Base-by-base conservation (phyloP, 2,329 filamentous ascomycete genomes). In the Claviceps purpurea region DNA sequence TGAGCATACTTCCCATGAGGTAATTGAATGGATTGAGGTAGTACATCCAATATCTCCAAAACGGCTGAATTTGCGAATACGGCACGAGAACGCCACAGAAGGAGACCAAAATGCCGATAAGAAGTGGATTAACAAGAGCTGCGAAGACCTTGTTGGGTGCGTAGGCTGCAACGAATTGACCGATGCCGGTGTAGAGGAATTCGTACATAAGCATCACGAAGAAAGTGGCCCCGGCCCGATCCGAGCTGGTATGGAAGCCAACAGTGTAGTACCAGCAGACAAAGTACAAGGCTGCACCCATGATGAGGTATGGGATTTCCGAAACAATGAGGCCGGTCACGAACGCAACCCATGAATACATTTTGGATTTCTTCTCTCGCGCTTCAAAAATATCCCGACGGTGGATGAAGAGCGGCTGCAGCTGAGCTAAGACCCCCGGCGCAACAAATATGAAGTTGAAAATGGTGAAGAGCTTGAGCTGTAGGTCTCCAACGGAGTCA, bases 1-100 rank as follows among this genome's bases (percentile, higher is more conserved):
- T 68, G 5, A 82, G 64, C 65, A 83, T 70, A 34, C 69, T 69
- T 4, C 76, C 74, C 64, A 82, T 77, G 4, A 82, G 66, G 54
- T 82, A 82, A 65, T 76, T 80, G 69, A 81, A 82, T 0, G 78
- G 79, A 58, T 82, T 77, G 16, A 80, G 60, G 50, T 70, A 81
- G 65, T 81, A 82, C 5, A 84, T 75, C 80, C 81, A 85, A 56
- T 75, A 76, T 24, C 71, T 69, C 85, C 85, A 89, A 65, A 89
- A 89, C 0, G 65, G 58, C 8, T 80, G 76, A 22, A 89, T 73
- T 26, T 75, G 73, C 0, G 60, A 59, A 56, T 83, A 87, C 0
- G 85, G 84, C 0, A 89, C 85, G 5, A 88, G 71, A 1, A 89
- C 83, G 56, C 86, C 86, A 58, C 84, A 89, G 70, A 90, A 89